Evolutionary conservation across 1,284 basidiomycete genomes (phyloP), one percentile per base, ranked within the genome.

Genomic region (Cronartium quercuum): DNA sequence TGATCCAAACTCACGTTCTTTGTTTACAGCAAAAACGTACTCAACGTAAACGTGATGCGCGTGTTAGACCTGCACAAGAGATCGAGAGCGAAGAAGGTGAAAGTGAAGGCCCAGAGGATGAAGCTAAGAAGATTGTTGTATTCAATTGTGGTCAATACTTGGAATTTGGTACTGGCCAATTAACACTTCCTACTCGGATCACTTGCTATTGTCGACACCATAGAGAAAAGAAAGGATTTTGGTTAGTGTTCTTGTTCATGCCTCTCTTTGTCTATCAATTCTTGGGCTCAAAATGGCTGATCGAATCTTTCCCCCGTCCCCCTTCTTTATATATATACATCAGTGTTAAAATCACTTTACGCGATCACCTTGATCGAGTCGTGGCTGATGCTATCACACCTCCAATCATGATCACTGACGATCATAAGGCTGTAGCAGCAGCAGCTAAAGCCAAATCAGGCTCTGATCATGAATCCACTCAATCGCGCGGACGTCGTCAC

Each of bases 121-220:
- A 83, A 76, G 80, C 82, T 15, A 81, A 84, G 9, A 90, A 90
- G 66, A 93, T 97, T 77, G 89, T 96, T 69, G 89, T 96, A 76
- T 99, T 98, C 85, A 98, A 98, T 81, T 97, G 94, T 79, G 87
- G 92, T 0, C 91, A 96, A 79, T 87, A 93, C 69, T 86, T 98
- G 66, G 91, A 94, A 79, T 93, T 98, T 80, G 90, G 89, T 15
- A 86, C 89, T 21, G 96, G 96, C 41, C 91, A 91, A 47, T 90
- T 90, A 13, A 87, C 92, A 21, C 85, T 99, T 18, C 96, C 96
- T 2, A 89, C 98, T 64, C 88, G 96, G 63, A 93, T 99, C 78
- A 97, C 96, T 6, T 99, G 96, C 83, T 99, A 99, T 82, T 98
- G 96, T 80, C 90, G 96, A 67, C 96, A 98, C 84, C 96, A 99